Evolutionary conservation across 2,329 filamentous ascomycete genomes (phyloP), one percentile per base, ranked within the genome.

Genomic region (Fusarium lateritium): DNA sequence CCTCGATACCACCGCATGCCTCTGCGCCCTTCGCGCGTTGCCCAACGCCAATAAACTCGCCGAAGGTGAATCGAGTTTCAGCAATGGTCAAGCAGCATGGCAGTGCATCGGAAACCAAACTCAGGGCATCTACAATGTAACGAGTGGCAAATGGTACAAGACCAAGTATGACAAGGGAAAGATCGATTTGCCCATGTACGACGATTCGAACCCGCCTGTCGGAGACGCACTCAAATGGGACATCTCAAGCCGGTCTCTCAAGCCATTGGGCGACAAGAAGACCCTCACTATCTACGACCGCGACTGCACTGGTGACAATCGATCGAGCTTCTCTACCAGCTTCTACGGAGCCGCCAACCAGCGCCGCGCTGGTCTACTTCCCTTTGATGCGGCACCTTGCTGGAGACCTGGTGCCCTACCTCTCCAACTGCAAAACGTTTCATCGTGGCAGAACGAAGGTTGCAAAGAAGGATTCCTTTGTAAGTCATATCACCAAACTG

Each of bases 51-150:
- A 60, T 15, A 54, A 47, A 11, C 15, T 54, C 67, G 22, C 55
- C 62, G 13, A 72, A 55, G 51, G 34, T 17, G 51, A 50, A 13
- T 13, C 22, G 14, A 54, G 24, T 28, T 65, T 60, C 13, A 26
- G 68, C 31, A 34, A 55, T 14, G 53, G 58, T 7, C 50, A 69
- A 26, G 71, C 74, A 13, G 73, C 75, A n/a, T 84, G 82, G 82
- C 80, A 82, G 61, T 84, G 82, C 63, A 79, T 83, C 31, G 81
- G 82, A 14, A 81, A 83, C 60, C 81, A 83, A 64, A 82, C 80
- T 0, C 71, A 81, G 43, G 76, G 75, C 3, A 75, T 81, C 2
- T 82, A 82, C 54, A 64, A 60, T 4, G 73, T 74, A 19, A 79
- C 70, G 21, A 76, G 71, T 5, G 82, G 82, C 6, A 83, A 83